Evolutionary conservation across 352 stramenopile species (phyloP).

Genomic region (Globisporangium acanthophoron): DNA sequence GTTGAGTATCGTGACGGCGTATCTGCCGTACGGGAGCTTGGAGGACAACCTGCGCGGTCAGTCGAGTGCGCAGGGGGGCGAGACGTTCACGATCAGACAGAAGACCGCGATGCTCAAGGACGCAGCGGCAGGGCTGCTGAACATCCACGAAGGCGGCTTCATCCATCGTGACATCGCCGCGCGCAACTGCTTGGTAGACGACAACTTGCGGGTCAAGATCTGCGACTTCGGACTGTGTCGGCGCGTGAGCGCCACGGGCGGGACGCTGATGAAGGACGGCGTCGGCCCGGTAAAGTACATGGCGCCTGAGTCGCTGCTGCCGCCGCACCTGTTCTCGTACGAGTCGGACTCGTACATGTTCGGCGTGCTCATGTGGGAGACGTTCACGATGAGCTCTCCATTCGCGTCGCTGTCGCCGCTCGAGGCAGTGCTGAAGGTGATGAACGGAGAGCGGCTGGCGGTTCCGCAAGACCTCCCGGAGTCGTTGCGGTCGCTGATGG

Average conservation of each 20-base stretch:
- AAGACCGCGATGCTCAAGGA: conserved; percentile 69
- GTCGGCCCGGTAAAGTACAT: conserved; percentile 82
- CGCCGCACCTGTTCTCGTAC: conserved; percentile 69
- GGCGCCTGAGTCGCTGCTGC: conserved; percentile 73
- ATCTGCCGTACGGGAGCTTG: conserved; percentile 64
- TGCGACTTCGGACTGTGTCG: conserved; percentile 79
- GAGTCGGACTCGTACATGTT: conserved; percentile 82
- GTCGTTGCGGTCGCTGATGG: conserved; percentile 53
- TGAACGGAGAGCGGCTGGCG: conserved; percentile 52
- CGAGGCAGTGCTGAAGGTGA: conserved; percentile 57
- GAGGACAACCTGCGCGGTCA: conserved; percentile 55
- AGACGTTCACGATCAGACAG: conserved; percentile 27
- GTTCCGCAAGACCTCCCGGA: conserved; percentile 37
- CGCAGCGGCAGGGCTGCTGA: conserved; percentile 64
- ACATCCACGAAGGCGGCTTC: conserved; percentile 82
- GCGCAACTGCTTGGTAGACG: conserved; percentile 73
- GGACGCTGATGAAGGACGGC: conserved; percentile 55
- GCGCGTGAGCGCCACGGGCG: conserved; percentile 46
- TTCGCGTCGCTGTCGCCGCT: conserved; percentile 51
- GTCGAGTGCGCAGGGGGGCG: conserved; percentile 7
- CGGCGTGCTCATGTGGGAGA: conserved; percentile 83
- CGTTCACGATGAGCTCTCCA: conserved; percentile 45
- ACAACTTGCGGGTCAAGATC: conserved; percentile 56
- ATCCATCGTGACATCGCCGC: conserved; percentile 78
- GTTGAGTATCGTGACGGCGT: conserved; percentile 65